Percentiles rank a stretch among this genome's conserved stretches.
Conservation (phyloP, 2,329 filamentous ascomycete species). For the Claviceps spartinae region DNA sequence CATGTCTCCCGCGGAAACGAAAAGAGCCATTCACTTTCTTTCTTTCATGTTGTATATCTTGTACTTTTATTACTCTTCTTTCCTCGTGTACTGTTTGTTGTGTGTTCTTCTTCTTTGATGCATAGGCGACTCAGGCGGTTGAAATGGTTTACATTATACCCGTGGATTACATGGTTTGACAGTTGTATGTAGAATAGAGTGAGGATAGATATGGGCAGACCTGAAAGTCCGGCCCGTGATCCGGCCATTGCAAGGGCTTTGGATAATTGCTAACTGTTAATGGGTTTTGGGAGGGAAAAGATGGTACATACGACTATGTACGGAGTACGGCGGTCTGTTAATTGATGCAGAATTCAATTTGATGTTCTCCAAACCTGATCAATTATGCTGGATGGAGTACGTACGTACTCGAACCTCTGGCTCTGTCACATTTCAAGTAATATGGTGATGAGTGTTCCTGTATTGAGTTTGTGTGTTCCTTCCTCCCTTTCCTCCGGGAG, state of each 20-base stretch:
- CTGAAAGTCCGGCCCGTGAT: background rate
- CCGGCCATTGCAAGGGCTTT: background rate
- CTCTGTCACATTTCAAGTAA: no score
- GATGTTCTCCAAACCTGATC: no score
- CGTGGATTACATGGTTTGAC: background rate
- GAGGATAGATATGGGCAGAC: background rate
- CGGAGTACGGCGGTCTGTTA: background rate
- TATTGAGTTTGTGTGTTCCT: no score
- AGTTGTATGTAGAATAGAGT: background rate
- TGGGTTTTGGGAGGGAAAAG: background rate
- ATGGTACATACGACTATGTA: background rate
- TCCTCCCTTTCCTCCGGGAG: no score
- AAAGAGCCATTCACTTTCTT: background rate
- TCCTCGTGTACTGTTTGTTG: background rate
- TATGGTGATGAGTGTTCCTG: no score
- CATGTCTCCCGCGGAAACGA: background rate
- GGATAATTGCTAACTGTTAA: background rate
- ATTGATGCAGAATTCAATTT: background rate
- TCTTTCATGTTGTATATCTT: background rate
- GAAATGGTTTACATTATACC: slow-evolving; percentile 4
- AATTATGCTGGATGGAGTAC: no score
- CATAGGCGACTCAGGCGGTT: slow-evolving; percentile 2
- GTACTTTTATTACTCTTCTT: background rate
- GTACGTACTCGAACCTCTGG: no score
- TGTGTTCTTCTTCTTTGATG: background rate